A percentile compares a stretch with the other conserved stretches of the same genome.
phyloP scores from a whole-genome alignment of 257 asterid genomes.

The Solanum tarapatanum region DNA sequence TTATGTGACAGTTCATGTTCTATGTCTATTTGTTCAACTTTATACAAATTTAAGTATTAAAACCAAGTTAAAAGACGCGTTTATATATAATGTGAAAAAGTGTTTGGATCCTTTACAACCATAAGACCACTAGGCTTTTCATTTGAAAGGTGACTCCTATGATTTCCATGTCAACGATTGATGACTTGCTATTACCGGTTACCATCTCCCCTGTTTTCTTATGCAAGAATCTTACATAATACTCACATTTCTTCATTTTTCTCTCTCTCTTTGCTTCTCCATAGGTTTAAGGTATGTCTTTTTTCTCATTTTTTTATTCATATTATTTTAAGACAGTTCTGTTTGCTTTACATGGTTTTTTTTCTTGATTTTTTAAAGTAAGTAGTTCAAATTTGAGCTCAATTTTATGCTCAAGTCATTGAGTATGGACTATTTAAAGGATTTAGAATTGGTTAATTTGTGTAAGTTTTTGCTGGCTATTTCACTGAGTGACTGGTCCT shows the following conservation, averaged over 20 bases:
- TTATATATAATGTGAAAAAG: neutral
- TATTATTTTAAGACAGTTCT: neutral
- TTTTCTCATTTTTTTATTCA: neutral
- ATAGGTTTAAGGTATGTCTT: neutral
- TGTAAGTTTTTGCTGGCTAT: neutral
- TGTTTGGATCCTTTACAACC: neutral
- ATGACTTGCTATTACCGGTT: neutral
- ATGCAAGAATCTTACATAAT: neutral
- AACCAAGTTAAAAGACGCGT: rapidly evolving
- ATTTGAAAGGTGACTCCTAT: neutral
- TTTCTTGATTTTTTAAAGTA: neutral
- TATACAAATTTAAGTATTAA: too few species aligned
- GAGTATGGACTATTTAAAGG: neutral
- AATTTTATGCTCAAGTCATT: neutral
- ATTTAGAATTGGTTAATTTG: neutral
- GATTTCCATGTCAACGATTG: neutral
- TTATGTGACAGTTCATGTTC: too few species aligned
- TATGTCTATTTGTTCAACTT: too few species aligned
- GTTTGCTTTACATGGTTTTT: neutral
- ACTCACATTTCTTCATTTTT: neutral
- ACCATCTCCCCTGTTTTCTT: neutral
- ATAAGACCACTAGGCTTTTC: neutral
- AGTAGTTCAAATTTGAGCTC: neutral
- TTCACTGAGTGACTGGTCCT: neutral
- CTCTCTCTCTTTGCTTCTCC: neutral